Percentiles rank a stretch among this genome's conserved stretches.
These are phyloP conservation scores for Bothriochloa decipiens DNA, from an alignment of 176 grass and related monocot species.

Conservation along the genomic window DNA sequence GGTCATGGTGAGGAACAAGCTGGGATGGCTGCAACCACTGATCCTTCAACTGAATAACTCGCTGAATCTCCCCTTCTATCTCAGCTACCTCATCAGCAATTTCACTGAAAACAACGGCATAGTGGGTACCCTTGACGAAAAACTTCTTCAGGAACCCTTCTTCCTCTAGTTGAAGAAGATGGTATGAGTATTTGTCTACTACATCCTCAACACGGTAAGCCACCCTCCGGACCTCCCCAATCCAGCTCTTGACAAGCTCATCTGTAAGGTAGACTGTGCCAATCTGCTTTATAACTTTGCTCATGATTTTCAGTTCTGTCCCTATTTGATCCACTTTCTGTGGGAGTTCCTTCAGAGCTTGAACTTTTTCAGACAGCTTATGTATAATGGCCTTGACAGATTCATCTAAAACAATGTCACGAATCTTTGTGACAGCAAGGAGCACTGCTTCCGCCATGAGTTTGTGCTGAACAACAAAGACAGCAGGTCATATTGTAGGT, in stretches of 20 bases:
- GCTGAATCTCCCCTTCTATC: slow-evolving; percentile 34
- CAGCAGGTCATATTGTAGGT: neutral
- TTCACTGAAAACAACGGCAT: slow-evolving; percentile 37
- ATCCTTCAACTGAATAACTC: slow-evolving; percentile 39
- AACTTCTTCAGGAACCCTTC: slow-evolving; percentile 43
- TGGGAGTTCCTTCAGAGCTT: slow-evolving; percentile 21
- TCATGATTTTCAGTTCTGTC: slow-evolving; percentile 25
- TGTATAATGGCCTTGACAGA: neutral
- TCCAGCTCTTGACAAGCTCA: slow-evolving; percentile 31
- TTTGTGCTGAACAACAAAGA: slow-evolving; percentile 33
- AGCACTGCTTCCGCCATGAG: slow-evolving; percentile 39
- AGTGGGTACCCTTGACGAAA: slow-evolving; percentile 43
- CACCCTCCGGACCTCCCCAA: slow-evolving; percentile 41
- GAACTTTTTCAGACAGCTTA: slow-evolving; percentile 43
- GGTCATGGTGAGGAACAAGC: slow-evolving; percentile 25
- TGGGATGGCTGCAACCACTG: slow-evolving; percentile 45
- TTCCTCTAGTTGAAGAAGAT: slow-evolving; percentile 36
- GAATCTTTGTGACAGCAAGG: slow-evolving; percentile 31
- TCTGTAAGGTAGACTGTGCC: slow-evolving; percentile 43
- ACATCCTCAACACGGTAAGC: slow-evolving; percentile 53
- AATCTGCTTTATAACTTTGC: neutral
- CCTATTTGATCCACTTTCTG: slow-evolving; percentile 22
- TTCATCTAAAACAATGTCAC: slow-evolving; percentile 7
- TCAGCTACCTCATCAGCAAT: slow-evolving; percentile 26
- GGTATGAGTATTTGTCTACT: slow-evolving; percentile 46